Evolutionary conservation across 164 flowering plant species (phyloP).

Genomic region (Warburgia ugandensis): DNA sequence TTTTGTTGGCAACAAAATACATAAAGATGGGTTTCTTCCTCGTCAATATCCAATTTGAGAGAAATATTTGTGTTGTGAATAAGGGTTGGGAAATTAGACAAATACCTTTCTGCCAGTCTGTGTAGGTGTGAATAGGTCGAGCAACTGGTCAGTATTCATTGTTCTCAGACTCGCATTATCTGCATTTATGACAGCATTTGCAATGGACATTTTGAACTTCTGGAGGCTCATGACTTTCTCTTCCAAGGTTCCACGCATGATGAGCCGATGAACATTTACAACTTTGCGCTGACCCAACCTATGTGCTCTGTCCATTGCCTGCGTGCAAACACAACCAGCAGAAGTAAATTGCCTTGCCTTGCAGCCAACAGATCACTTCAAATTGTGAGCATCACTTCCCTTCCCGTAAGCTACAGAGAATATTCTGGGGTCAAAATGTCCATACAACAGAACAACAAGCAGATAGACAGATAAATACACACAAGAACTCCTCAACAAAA

Average conservation of each 20-base stretch:
- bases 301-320: conserved; percentile 99
- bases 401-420: too few relatives aligned
- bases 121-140: conserved; percentile 89
- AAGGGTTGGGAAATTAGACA: background rate
- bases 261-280: conserved; percentile 96
- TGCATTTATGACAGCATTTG: conserved; percentile 87
- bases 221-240: conserved; percentile 99
- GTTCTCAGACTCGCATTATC: conserved; percentile 95
- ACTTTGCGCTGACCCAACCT: conserved; percentile 89
- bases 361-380: too few relatives aligned
- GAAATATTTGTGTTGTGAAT: background rate
- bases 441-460: background rate
- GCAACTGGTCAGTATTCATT: conserved; percentile 97
- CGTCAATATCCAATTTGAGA: too few relatives aligned
- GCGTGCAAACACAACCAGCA: too few relatives aligned
- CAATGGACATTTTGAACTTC: conserved; percentile 83
- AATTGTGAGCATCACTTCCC: too few relatives aligned
- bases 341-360: too few relatives aligned
- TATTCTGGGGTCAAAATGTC: too few relatives aligned
- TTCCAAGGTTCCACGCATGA: conserved; percentile 97
- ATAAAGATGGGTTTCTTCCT: too few relatives aligned
- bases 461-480: too few relatives aligned
- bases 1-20: too few relatives aligned
- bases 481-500: too few relatives aligned
- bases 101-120: conserved; percentile 61